These are phyloP conservation scores for Agrocybe praecox DNA, from an alignment of 768 basidiomycete genomes.

Conservation along the genomic window DNA sequence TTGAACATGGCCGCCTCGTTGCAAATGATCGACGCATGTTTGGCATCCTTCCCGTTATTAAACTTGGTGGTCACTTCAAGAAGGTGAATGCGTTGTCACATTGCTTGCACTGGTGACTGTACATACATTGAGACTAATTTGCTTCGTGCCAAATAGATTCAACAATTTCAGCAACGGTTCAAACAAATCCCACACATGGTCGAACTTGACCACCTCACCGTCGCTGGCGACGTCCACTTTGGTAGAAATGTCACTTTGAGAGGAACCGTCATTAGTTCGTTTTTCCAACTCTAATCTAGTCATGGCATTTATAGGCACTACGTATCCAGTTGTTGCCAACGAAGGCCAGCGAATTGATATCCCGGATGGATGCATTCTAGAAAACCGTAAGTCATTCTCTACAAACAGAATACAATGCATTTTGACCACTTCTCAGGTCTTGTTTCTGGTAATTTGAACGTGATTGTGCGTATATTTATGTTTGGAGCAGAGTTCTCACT, in stretches of 20 bases:
- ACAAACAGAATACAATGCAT: background rate
- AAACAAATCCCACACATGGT: conserved; percentile 89
- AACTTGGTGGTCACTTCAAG: conserved; percentile 96
- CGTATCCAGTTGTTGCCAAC: conserved; percentile 63
- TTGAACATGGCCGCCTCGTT: conserved; percentile 83
- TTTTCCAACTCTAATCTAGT: background rate
- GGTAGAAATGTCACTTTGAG: conserved; percentile 83
- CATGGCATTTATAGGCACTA: background rate
- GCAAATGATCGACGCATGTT: conserved; percentile 85
- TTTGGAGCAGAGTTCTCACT: background rate
- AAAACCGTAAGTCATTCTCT: conserved; percentile 40
- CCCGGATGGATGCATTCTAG: conserved; percentile 77
- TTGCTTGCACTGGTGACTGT: background rate
- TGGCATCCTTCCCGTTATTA: conserved; percentile 86
- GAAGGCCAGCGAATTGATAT: conserved; percentile 85
- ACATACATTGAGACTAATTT: background rate
- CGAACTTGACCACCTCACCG: conserved; percentile 93
- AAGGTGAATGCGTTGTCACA: conserved; percentile 51
- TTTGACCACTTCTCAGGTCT: conserved; percentile 42
- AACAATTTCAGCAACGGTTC: conserved; percentile 92
- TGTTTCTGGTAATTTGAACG: conserved; percentile 74
- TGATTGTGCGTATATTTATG: conserved; percentile 50
- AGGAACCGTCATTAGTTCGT: conserved; percentile 81
- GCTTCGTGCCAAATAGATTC: conserved; percentile 47
- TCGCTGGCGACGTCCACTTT: conserved; percentile 89